Conservation (phyloP, 768 basidiomycete species). For the Termitomyces sp. region DNA sequence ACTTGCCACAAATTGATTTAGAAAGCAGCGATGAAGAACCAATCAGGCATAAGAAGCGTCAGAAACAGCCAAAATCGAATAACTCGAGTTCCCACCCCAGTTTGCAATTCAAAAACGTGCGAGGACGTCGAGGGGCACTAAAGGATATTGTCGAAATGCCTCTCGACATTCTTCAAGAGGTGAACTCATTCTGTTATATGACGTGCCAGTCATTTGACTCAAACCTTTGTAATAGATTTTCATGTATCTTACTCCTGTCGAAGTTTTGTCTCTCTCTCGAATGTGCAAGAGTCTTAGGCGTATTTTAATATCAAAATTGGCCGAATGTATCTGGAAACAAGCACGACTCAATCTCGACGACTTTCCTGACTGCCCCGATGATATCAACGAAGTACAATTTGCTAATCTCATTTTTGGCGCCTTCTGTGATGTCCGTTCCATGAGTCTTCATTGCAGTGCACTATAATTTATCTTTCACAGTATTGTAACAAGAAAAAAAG, state of each 20-base stretch:
- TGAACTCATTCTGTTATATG: background rate
- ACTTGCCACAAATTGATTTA: background rate
- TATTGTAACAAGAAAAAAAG: conserved; percentile 1
- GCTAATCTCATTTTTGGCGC: background rate
- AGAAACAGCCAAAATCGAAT: background rate
- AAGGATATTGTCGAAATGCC: conserved; percentile 25
- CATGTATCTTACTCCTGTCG: conserved; percentile 30
- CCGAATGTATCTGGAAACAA: conserved; percentile 6
- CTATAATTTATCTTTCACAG: background rate
- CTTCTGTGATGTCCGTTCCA: conserved; percentile 8
- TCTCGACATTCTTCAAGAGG: conserved; percentile 27
- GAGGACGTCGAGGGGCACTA: conserved; percentile 17
- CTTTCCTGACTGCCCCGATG: conserved; percentile 11
- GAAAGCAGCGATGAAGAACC: background rate
- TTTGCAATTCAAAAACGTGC: background rate
- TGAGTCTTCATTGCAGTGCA: background rate
- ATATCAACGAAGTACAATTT: conserved; percentile 9
- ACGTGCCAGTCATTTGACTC: background rate
- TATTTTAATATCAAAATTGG: conserved; percentile 19
- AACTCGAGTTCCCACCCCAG: background rate
- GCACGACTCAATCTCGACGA: conserved; percentile 6
- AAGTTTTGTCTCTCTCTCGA: conserved; percentile 36
- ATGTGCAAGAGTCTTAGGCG: conserved; percentile 29
- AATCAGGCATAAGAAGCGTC: background rate
- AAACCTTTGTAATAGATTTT: conserved; percentile 28